phyloP scores from a whole-genome alignment of 345 rosid species.

The Balakata baccata region DNA sequence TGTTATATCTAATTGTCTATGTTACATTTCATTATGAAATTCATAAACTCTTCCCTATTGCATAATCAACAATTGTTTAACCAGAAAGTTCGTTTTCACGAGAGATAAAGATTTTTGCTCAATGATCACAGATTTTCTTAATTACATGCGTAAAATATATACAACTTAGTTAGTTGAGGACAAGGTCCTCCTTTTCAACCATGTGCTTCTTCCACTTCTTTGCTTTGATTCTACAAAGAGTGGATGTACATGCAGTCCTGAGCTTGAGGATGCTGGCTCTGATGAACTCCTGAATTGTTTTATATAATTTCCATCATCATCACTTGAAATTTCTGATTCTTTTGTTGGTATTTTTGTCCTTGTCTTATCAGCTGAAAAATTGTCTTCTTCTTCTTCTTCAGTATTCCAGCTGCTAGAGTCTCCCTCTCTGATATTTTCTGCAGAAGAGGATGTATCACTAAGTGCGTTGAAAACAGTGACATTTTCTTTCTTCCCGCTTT shows the following conservation, averaged over 20 bases:
- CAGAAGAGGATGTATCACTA: constrained; percentile 48
- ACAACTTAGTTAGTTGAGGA: constrained; percentile 32
- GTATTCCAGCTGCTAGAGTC: constrained; percentile 18
- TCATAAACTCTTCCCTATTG: too few relatives aligned
- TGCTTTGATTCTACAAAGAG: constrained; percentile 26
- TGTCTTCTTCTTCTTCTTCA: constrained; percentile 22
- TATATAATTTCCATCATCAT: constrained; percentile 12
- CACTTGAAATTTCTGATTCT: constrained; percentile 41
- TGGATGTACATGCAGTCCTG: constrained; percentile 10
- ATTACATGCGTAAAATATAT: background rate
- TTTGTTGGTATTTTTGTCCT: constrained; percentile 14
- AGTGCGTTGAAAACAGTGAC: constrained; percentile 42
- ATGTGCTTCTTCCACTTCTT: constrained; percentile 23
- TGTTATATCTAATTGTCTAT: too few relatives aligned
- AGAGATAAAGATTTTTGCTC: too few relatives aligned
- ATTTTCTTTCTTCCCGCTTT: constrained; percentile 42
- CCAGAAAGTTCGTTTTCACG: too few relatives aligned
- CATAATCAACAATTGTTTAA: too few relatives aligned
- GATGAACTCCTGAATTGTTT: constrained; percentile 26
- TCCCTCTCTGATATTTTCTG: constrained; percentile 28
- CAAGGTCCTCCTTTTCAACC: constrained; percentile 38
- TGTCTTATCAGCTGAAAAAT: constrained; percentile 21
- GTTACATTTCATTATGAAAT: too few relatives aligned
- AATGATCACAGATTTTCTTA: too few relatives aligned
- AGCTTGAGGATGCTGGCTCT: constrained; percentile 33